phyloP scores from a whole-genome alignment of 495 filamentous ascomycete genomes.

The Hypomontagnella monticulosa region DNA sequence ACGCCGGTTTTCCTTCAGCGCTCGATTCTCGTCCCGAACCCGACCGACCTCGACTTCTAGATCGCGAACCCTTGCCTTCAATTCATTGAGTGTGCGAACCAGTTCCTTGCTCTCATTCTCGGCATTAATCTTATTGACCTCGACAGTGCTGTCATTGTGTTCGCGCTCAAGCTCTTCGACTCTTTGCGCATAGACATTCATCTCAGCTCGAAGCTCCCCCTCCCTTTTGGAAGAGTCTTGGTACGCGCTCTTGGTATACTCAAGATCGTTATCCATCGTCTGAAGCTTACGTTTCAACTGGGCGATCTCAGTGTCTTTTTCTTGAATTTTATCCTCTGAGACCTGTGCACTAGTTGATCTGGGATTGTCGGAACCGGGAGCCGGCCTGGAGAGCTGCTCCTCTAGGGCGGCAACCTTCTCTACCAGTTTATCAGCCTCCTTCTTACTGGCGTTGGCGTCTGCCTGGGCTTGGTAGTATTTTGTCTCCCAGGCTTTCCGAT shows the following conservation, averaged over 20 bases:
- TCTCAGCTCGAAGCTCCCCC: slow-evolving; percentile 61
- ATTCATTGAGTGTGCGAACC: slow-evolving; percentile 55
- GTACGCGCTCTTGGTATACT: slow-evolving; percentile 70
- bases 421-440: slow-evolving; percentile 59
- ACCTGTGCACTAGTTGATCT: slow-evolving; percentile 58
- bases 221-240: slow-evolving; percentile 68
- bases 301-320: slow-evolving; percentile 47
- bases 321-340: too few species aligned
- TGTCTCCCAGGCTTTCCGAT: slow-evolving; percentile 51
- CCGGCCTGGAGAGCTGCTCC: slow-evolving; percentile 57
- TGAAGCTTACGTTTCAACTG: slow-evolving; percentile 59
- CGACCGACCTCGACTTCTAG: slow-evolving; percentile 68
- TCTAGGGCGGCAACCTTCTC: slow-evolving; percentile 59
- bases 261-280: slow-evolving; percentile 54
- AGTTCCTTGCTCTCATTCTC: slow-evolving; percentile 48
- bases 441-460: slow-evolving; percentile 45
- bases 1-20: slow-evolving; percentile 60
- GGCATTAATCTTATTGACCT: slow-evolving; percentile 62
- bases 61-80: slow-evolving; percentile 64
- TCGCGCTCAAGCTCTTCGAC: slow-evolving; percentile 60
- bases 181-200: slow-evolving; percentile 56
- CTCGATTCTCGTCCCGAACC: slow-evolving; percentile 48
- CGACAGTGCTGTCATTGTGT: slow-evolving; percentile 60
- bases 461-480: slow-evolving; percentile 44
- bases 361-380: slow-evolving; percentile 60